phyloP scores from a whole-genome alignment of 306 rosid genomes.

The Hippophae tibetana region DNA sequence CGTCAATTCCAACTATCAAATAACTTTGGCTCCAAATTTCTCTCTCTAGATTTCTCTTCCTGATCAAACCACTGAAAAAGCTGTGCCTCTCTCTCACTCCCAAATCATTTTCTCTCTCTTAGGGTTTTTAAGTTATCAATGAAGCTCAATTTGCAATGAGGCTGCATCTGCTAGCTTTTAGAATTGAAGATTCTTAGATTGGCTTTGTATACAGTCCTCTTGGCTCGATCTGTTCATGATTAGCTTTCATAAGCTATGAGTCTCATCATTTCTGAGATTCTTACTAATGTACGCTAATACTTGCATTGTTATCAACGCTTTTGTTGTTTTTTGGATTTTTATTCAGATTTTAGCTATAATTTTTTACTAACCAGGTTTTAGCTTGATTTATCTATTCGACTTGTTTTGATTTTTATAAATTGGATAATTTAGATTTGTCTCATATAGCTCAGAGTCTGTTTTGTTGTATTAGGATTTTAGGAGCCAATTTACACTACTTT shows the following conservation, averaged over 20 bases:
- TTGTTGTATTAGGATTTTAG: too few relatives aligned
- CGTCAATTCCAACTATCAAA: too few relatives aligned
- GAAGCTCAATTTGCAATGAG: slow-evolving; percentile 16
- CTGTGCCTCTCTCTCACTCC: slow-evolving; percentile 20
- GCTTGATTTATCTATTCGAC: not conserved
- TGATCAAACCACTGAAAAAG: slow-evolving; percentile 39
- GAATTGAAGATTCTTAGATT: slow-evolving; percentile 19
- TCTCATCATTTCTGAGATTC: slow-evolving; percentile 20
- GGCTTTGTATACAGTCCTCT: slow-evolving; percentile 32
- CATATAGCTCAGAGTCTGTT: too few relatives aligned
- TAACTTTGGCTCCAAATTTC: not conserved
- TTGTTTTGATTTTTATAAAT: too few relatives aligned
- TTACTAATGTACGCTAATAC: not conserved
- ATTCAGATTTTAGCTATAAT: slow-evolving; percentile 2
- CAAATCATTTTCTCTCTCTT: not conserved
- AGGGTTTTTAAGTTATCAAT: slow-evolving; percentile 36
- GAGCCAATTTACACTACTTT: too few relatives aligned
- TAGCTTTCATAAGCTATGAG: slow-evolving; percentile 29
- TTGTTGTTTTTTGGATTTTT: slow-evolving; percentile 3
- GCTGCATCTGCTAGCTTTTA: slow-evolving; percentile 11
- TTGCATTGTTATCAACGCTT: slow-evolving; percentile 5
- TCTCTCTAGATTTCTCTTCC: slow-evolving; percentile 30
- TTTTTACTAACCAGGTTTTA: not conserved
- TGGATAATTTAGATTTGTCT: too few relatives aligned
- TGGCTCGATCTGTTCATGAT: slow-evolving; percentile 44